phyloP scores from a whole-genome alignment of 176 grass and related monocot genomes.

The Chloris gayana region DNA sequence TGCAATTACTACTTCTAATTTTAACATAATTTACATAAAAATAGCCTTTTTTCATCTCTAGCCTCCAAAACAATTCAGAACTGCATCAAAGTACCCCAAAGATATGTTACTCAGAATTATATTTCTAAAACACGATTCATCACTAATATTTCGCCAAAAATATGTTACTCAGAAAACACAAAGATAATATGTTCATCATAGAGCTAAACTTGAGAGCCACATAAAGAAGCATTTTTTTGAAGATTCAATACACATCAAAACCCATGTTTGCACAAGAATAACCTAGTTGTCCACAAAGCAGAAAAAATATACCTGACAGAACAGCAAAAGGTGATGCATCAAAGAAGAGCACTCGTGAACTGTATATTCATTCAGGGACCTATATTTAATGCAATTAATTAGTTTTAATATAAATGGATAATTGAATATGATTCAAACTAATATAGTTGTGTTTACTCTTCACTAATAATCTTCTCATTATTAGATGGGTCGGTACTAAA shows the following conservation, averaged over 20 bases:
- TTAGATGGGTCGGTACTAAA: slow-evolving; percentile 55
- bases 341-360: slow-evolving; percentile 66
- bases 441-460: slow-evolving; percentile 53
- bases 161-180: slow-evolving; percentile 6
- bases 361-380: slow-evolving; percentile 56
- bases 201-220: slow-evolving; percentile 25
- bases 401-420: slow-evolving; percentile 31
- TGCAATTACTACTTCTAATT: not conserved
- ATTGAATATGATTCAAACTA: slow-evolving; percentile 33
- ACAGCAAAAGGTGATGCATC: slow-evolving; percentile 62
- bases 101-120: no score
- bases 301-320: slow-evolving; percentile 72
- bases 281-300: slow-evolving; percentile 9
- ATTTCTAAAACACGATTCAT: slow-evolving; percentile 1
- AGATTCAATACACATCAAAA: slow-evolving; percentile 22
- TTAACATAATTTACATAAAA: not conserved
- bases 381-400: slow-evolving; percentile 48
- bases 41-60: not conserved
- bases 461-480: slow-evolving; percentile 42
- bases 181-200: slow-evolving; percentile 13
- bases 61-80: not conserved
- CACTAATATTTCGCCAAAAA: slow-evolving; percentile 8
- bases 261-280: slow-evolving; percentile 26
- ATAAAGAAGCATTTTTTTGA: slow-evolving; percentile 9
- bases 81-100: not conserved